Conservation (phyloP, 179 eudicot genomes). For the Corrigiola litoralis region DNA sequence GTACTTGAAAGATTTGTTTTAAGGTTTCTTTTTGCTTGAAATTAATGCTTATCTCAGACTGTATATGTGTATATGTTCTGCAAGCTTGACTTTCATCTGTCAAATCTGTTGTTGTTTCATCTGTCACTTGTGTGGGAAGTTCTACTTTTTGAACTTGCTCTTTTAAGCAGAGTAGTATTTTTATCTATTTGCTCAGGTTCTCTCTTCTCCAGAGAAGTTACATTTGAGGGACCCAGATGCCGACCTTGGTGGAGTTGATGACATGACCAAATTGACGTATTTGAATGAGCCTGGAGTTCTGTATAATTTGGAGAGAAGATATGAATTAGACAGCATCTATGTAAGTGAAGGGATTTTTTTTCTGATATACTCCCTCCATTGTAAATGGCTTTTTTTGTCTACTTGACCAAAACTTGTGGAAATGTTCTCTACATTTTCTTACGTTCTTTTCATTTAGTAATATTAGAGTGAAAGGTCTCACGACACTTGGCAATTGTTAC, state of each 20-base stretch:
- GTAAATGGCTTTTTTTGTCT: background rate
- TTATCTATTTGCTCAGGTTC: constrained; percentile 37
- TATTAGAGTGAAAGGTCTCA: no score
- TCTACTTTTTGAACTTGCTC: background rate
- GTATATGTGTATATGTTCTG: background rate
- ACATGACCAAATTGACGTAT: constrained; percentile 94
- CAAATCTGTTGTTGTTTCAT: background rate
- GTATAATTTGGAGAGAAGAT: constrained; percentile 88
- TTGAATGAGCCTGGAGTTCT: constrained; percentile 97
- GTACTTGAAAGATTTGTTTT: background rate
- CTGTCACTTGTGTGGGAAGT: background rate
- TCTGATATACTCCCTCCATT: background rate
- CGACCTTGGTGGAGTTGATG: constrained; percentile 97
- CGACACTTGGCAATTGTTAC: no score
- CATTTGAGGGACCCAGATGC: constrained; percentile 79
- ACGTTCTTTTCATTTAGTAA: no score
- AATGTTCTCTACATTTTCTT: no score
- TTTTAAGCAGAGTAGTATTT: constrained; percentile 5
- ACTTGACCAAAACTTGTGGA: no score
- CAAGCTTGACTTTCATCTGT: constrained; percentile 1
- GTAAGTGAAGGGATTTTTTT: constrained; percentile 39
- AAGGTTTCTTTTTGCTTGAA: background rate
- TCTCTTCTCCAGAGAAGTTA: constrained; percentile 59
- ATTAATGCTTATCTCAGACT: background rate
- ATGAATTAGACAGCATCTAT: constrained; percentile 83